Evolutionary conservation across 345 rosid species (phyloP).

Genomic region (Theobroma cacao): DNA sequence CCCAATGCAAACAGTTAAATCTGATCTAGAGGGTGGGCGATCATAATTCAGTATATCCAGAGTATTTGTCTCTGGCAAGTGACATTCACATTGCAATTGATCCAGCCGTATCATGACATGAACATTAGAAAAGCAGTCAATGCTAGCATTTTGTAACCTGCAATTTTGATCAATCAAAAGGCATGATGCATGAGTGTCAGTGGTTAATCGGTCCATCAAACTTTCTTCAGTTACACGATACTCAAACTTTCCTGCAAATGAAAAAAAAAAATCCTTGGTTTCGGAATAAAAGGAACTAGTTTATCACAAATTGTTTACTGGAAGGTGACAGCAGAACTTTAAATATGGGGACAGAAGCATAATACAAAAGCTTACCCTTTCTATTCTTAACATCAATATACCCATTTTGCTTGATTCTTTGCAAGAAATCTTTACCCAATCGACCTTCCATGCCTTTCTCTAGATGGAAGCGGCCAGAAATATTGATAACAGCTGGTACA

Average conservation of each 20-base stretch:
- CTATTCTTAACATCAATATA: slow-evolving; percentile 66
- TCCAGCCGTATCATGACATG: not conserved
- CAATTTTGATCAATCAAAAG: slow-evolving; percentile 44
- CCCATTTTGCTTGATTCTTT: slow-evolving; percentile 60
- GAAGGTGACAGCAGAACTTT: not conserved
- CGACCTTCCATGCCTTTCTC: slow-evolving; percentile 73
- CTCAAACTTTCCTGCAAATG: slow-evolving; percentile 51
- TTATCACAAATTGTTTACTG: not conserved
- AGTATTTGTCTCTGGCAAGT: not conserved
- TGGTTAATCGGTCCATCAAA: slow-evolving; percentile 66
- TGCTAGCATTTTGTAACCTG: slow-evolving; percentile 42
- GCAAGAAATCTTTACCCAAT: slow-evolving; percentile 58
- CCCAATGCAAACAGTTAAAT: not conserved
- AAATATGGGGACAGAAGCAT: not conserved
- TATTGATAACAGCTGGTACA: slow-evolving; percentile 50
- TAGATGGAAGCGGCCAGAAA: slow-evolving; percentile 74
- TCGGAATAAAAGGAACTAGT: not conserved
- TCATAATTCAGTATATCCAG: not conserved
- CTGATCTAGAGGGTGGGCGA: not conserved
- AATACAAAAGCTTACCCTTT: slow-evolving; percentile 39
- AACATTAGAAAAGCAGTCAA: not conserved
- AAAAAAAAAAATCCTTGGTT: not conserved
- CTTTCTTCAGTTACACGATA: slow-evolving; percentile 74
- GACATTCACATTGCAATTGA: not conserved
- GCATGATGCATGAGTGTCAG: slow-evolving; percentile 57